Base-by-base conservation (phyloP, 331 rosid genomes). In the Malus hybrid region DNA sequence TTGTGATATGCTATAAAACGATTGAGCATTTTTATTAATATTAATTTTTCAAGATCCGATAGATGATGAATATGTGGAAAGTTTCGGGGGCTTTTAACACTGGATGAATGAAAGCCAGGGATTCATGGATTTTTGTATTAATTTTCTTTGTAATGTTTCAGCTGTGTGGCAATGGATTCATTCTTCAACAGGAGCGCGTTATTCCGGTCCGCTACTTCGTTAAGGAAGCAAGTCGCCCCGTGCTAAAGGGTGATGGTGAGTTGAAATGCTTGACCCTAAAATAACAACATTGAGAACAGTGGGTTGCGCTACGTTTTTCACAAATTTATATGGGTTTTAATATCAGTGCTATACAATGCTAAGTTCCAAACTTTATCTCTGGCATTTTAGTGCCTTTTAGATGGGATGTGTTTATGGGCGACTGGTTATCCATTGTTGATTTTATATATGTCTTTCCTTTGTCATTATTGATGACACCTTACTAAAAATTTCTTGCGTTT, bases 161-260 rank as follows among this genome's bases (percentile, higher is more conserved):
- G 97, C 76, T 91, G 57, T 83, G 78, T 84, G 92, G 87, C 63
- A 81, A 86, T 79, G 91, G 87, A 84, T 64, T 82, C 32, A 79
- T 88, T 75, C 72, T 91, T 54, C 97, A 86, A 42, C 93, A 78
- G 82, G 93, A 88, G 78, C 72, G 78, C 85, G 85, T 86, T 46
- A 64, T 90, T 86, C 93, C 89, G 5, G 91, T 88, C 65, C 97
- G 99, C 69, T 77, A 69, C 88, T 94, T 84, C 73, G 97, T 97
- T 60, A 83, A 92, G 76, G 93, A 78, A 81, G 81, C 98, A 57
- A 76, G 71, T 48, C 92, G 86, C 65, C 86, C 91, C 27, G 69
- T 80, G 29, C 89, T 94, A 6, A 89, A 92, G 91, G 99, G 99
- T 80, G 99, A 92, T 75, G 80, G 99, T 94, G 83, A 87, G 97